A percentile compares a stretch with the other conserved stretches of the same genome.
These are phyloP conservation scores for Yamadazyma blattariae DNA, from an alignment of 1,139 yeast species.

Conservation along the genomic window DNA sequence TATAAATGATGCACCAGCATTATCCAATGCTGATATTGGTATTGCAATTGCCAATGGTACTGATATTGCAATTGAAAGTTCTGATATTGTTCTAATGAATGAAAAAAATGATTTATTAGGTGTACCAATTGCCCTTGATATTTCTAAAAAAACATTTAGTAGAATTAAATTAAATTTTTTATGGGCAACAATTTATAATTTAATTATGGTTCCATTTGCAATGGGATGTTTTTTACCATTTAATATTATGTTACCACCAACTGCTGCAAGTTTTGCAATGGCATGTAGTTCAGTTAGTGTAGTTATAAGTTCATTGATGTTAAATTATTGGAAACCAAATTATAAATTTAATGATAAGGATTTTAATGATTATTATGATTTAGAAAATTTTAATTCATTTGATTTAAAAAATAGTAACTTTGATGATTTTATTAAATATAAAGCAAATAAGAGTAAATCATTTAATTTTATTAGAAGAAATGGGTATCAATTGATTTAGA, in stretches of 20 bases:
- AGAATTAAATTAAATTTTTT: slow-evolving; percentile 79
- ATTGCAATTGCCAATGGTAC: slow-evolving; percentile 91
- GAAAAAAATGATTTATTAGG: slow-evolving; percentile 52
- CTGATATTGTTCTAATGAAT: slow-evolving; percentile 74
- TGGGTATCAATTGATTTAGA: slow-evolving; percentile 4
- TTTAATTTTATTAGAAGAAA: slow-evolving; percentile 5
- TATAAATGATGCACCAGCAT: slow-evolving; percentile 93
- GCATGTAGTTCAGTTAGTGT: slow-evolving; percentile 90
- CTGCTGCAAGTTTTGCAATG: slow-evolving; percentile 92
- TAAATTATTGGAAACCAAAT: slow-evolving; percentile 60
- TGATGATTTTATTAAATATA: slow-evolving; percentile 29
- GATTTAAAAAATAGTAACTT: slow-evolving; percentile 28
- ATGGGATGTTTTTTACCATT: slow-evolving; percentile 88
- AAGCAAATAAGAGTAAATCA: slow-evolving; percentile 13
- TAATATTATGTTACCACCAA: slow-evolving; percentile 77
- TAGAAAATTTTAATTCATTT: slow-evolving; percentile 25
- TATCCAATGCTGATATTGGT: slow-evolving; percentile 85
- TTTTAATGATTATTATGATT: slow-evolving; percentile 17
- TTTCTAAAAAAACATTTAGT: slow-evolving; percentile 66
- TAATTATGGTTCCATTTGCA: slow-evolving; percentile 90
- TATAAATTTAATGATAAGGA: slow-evolving; percentile 12
- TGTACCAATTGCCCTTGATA: slow-evolving; percentile 68
- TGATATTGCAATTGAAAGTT: slow-evolving; percentile 94
- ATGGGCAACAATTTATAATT: slow-evolving; percentile 84
- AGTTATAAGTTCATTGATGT: slow-evolving; percentile 70